These are phyloP conservation scores for Blastocystis sp. DNA, from an alignment of 352 stramenopile genomes.

Conservation along the genomic window DNA sequence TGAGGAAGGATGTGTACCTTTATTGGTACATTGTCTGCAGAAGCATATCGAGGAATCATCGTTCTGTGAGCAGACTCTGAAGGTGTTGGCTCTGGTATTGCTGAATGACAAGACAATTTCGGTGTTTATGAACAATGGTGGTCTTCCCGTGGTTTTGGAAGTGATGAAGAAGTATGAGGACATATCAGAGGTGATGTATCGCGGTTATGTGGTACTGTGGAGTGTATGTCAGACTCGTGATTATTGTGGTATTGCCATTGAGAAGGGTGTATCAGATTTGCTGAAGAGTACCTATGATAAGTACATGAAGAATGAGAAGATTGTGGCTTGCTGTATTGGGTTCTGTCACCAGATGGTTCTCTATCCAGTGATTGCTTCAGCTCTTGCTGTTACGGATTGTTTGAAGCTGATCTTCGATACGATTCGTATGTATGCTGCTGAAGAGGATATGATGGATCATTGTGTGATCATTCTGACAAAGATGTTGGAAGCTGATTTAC, in stretches of 20 bases:
- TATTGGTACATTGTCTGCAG: constrained; percentile 39
- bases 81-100: neutral
- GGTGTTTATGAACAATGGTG: constrained; percentile 3
- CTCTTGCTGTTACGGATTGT: constrained; percentile 19
- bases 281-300: constrained; percentile 3
- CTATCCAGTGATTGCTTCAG: constrained; percentile 26
- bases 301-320: constrained; percentile 11
- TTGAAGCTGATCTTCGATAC: neutral
- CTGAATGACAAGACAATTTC: neutral
- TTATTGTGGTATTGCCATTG: neutral
- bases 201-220: constrained; percentile 1
- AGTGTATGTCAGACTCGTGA: constrained; percentile 19
- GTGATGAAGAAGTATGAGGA: constrained; percentile 40
- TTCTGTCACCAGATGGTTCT: constrained; percentile 53
- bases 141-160: neutral
- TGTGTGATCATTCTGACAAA: constrained; percentile 47
- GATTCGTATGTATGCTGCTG: neutral
- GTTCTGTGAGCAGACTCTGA: neutral
- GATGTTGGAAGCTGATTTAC: constrained; percentile 23
- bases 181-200: neutral
- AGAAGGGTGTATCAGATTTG: constrained; percentile 22
- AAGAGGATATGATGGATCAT: constrained; percentile 41
- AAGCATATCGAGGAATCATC: neutral
- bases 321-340: constrained; percentile 17
- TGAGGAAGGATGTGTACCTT: constrained; percentile 27